Evolutionary conservation across 108 stramenopile genomes (phyloP).

Genomic region (Halocafeteria seosinensis): DNA sequence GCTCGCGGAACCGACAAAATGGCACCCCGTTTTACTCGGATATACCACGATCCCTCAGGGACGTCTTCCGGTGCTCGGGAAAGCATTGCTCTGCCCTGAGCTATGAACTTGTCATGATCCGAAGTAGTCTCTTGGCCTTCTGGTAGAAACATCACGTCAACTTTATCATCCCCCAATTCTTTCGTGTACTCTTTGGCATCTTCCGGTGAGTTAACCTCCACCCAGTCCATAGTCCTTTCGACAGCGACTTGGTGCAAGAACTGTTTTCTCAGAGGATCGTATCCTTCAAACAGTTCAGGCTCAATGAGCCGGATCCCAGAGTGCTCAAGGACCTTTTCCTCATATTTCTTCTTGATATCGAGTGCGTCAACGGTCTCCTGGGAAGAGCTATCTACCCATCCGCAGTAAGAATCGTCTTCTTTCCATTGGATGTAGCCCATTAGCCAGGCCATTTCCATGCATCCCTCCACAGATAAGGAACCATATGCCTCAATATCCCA

Average conservation of each 20-base stretch:
- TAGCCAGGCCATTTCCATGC: slow-evolving; percentile 13
- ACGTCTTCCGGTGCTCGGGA: too few relatives aligned
- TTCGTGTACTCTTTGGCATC: slow-evolving; percentile 7
- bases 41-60: slow-evolving; percentile 5
- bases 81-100: too few relatives aligned
- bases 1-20: neutral
- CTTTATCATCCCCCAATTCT: slow-evolving; percentile 5
- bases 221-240: slow-evolving; percentile 8
- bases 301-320: slow-evolving; percentile 11
- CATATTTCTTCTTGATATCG: slow-evolving; percentile 7
- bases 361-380: slow-evolving; percentile 5
- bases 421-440: slow-evolving; percentile 3
- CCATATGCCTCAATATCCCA: slow-evolving; percentile 13
- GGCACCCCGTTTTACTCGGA: slow-evolving; percentile 8
- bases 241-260: slow-evolving; percentile 1
- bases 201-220: slow-evolving; percentile 3
- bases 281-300: slow-evolving; percentile 10
- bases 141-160: too few relatives aligned
- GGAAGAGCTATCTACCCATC: slow-evolving; percentile 9
- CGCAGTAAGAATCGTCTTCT: neutral
- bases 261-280: slow-evolving; percentile 1
- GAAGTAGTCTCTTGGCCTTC: neutral
- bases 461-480: slow-evolving; percentile 7
- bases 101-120: too few relatives aligned
- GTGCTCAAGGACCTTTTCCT: slow-evolving; percentile 6